Base-by-base conservation (phyloP, 768 basidiomycete species). In the Agaricus blazei region DNA sequence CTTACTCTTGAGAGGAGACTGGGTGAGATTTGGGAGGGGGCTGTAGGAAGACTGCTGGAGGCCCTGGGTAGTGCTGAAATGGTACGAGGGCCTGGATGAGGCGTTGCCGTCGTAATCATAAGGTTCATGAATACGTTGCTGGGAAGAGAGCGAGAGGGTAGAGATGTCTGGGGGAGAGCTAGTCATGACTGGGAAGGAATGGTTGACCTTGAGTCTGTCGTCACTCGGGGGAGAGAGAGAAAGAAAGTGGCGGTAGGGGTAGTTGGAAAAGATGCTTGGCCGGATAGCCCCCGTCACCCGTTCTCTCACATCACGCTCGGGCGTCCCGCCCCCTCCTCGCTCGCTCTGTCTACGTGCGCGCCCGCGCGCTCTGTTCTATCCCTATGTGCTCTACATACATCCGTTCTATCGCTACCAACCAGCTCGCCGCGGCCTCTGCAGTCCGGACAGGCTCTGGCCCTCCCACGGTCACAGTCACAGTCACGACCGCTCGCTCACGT, bases 101-200 rank as follows among this genome's bases (percentile, higher is more conserved):
- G 64, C 72, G 70, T 72, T 74, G 71, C 77, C 81, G 67, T 92
- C 88, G 75, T 86, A 90, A 77, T 90, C 87, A 74, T 89, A 89
- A 85, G 76, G 72, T 70, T 92, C 89, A 76, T 91, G 82, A 78
- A 87, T 82, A 81, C 87, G 88, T 85, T 82, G 87, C 72, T 82
- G 84, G 59, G 81, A 75, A 71, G 80, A 80, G 70, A 91, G 82
- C 64, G 88, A 85, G 66, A 92, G 73, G 62, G 86, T 76, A 48
- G 87, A 83, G 63, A 93, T 82, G 75, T 91, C 88, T 60, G 90
- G 89, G 31, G 89, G 85, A 62, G 88, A 82, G 67, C 73, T 84
- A 65, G 88, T 87, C 89, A 92, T 92, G 80, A 83, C 80, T 63
- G 58, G 61, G 62, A 64, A 58, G 56, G 64, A 58, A 59, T 61